These are phyloP conservation scores for Wickerhamomyces queroliae DNA, from an alignment of 805 yeast genomes.

Conservation along the genomic window DNA sequence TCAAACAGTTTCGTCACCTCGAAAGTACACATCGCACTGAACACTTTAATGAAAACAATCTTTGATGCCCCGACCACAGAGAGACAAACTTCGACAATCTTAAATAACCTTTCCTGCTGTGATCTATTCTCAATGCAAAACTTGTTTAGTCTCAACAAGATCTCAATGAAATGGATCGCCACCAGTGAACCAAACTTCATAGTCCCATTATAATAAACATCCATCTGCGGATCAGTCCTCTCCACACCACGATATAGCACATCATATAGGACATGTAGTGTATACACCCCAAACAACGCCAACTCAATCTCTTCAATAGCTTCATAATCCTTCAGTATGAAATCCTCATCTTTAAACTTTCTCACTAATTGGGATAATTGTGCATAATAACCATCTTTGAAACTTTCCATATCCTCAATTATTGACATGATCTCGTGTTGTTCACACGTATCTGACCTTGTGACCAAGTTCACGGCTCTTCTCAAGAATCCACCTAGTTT, in stretches of 20 bases:
- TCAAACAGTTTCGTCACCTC: not conserved
- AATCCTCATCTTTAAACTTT: conserved; percentile 2
- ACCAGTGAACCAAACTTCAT: conserved; percentile 17
- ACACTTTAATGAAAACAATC: not conserved
- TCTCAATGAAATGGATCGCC: conserved; percentile 16
- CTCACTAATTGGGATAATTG: conserved; percentile 8
- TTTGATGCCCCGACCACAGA: not conserved
- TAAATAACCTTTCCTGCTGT: not conserved
- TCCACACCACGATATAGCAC: conserved; percentile 9
- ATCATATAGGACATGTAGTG: conserved; percentile 15
- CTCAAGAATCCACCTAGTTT: conserved; percentile 1
- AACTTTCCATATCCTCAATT: conserved; percentile 11
- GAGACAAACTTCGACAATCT: not conserved
- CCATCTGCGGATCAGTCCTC: conserved; percentile 7
- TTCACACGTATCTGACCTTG: not conserved
- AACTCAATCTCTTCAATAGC: conserved; percentile 4
- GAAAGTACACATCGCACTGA: not conserved
- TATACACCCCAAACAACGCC: conserved; percentile 6
- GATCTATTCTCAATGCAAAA: conserved; percentile 2
- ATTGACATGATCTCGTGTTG: conserved; percentile 8
- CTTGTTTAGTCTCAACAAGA: conserved; percentile 10
- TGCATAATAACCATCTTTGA: conserved; percentile 7
- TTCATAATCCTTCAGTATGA: conserved; percentile 1
- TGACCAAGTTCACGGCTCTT: conserved; percentile 4
- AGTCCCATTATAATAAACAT: conserved; percentile 9